Conservation (phyloP, 331 rosid genomes). For the Acacia concinna region DNA sequence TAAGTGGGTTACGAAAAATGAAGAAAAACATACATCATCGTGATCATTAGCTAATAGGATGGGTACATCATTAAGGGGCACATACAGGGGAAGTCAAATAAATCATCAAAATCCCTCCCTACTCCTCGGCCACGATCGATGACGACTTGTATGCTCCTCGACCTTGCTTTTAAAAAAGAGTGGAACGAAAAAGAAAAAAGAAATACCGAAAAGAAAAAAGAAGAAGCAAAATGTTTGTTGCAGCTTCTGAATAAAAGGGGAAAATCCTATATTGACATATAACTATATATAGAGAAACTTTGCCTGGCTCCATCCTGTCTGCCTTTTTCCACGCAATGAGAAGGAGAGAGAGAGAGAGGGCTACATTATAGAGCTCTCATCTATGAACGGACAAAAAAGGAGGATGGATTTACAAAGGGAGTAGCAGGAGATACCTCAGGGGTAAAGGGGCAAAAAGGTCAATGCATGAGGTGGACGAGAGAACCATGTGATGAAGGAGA, state of each 20-base stretch:
- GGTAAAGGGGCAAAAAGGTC: constrained; percentile 48
- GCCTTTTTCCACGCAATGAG: constrained; percentile 67
- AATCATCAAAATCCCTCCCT: constrained; percentile 48
- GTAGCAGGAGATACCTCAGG: constrained; percentile 46
- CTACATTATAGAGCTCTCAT: constrained; percentile 59
- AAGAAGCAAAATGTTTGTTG: constrained; percentile 33
- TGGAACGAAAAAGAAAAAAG: constrained; percentile 1
- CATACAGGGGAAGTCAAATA: constrained; percentile 40
- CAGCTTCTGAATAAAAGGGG: constrained; percentile 16
- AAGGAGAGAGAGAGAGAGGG: constrained; percentile 17
- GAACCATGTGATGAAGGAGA: constrained; percentile 35
- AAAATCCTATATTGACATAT: constrained; percentile 29
- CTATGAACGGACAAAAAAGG: constrained; percentile 54
- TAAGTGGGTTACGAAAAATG: constrained; percentile 33
- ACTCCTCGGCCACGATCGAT: constrained; percentile 47
- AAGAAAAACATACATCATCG: constrained; percentile 42
- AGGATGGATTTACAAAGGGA: constrained; percentile 57
- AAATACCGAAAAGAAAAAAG: constrained; percentile 7
- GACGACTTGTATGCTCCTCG: constrained; percentile 48
- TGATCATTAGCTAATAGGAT: constrained; percentile 34
- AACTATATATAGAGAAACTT: constrained; percentile 29
- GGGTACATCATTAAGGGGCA: constrained; percentile 36
- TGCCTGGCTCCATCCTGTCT: constrained; percentile 99
- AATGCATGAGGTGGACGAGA: constrained; percentile 35
- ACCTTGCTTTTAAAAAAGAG: constrained; percentile 27